Evolutionary conservation across 2,329 filamentous ascomycete species (phyloP).

Genomic region (Aspergillus sp.): DNA sequence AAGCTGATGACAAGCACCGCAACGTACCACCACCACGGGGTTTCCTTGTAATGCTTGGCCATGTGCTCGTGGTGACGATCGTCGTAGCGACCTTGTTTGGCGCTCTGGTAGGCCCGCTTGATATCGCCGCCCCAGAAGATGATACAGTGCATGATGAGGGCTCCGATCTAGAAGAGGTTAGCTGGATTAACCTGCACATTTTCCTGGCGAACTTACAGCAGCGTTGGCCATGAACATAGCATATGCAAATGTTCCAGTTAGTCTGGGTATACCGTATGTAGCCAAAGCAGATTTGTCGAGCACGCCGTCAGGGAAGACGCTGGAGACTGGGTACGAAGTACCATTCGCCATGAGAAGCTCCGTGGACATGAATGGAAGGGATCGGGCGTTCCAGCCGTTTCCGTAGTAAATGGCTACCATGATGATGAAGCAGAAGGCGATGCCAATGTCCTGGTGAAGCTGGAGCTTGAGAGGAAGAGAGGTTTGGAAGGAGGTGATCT

Average conservation of each 20-base stretch:
- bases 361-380: constrained; percentile 31
- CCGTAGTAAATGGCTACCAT: constrained; percentile 29
- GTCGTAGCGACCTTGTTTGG: constrained; percentile 19
- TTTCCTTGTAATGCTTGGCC: constrained; percentile 29
- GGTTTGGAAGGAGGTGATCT: constrained; percentile 58
- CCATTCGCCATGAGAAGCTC: constrained; percentile 37
- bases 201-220: background rate
- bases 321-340: constrained; percentile 21
- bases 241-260: constrained; percentile 20
- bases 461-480: constrained; percentile 57
- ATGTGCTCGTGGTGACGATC: constrained; percentile 30
- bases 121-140: constrained; percentile 31
- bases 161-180: constrained; percentile 29
- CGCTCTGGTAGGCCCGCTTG: constrained; percentile 23
- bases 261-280: constrained; percentile 26
- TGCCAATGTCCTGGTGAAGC: constrained; percentile 50
- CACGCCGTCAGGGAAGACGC: constrained; percentile 25
- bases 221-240: constrained; percentile 10
- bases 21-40: constrained; percentile 52
- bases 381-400: constrained; percentile 26
- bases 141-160: constrained; percentile 28
- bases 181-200: background rate
- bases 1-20: constrained; percentile 48
- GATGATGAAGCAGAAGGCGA: constrained; percentile 49
- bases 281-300: constrained; percentile 32